These are phyloP conservation scores for Nyssa sinensis DNA, from an alignment of 148 eudicot species.

Conservation along the genomic window DNA sequence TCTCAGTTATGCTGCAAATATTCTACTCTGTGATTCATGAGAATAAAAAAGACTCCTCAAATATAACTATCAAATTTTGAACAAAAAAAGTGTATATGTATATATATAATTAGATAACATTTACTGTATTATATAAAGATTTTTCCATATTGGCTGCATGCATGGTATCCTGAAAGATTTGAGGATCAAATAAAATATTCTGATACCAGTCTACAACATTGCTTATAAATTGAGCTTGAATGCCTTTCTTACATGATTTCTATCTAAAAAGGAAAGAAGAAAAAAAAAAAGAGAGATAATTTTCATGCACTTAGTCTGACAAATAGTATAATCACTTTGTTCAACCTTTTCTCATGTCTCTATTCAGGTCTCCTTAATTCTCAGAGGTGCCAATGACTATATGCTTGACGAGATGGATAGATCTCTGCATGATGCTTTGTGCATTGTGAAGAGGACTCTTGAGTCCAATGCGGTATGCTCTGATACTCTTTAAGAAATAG, in stretches of 20 bases:
- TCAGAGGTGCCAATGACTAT: slow-evolving; percentile 94
- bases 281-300: too few species aligned
- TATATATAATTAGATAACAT: background rate
- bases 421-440: slow-evolving; percentile 92
- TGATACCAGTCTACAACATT: background rate
- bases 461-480: slow-evolving; percentile 78
- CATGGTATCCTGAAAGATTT: background rate
- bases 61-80: too few species aligned
- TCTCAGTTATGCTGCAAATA: background rate
- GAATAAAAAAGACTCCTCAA: too few species aligned
- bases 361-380: slow-evolving; percentile 75
- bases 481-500: background rate
- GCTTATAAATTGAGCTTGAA: background rate
- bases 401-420: slow-evolving; percentile 99
- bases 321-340: background rate
- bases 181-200: background rate
- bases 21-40: background rate
- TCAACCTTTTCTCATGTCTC: slow-evolving; percentile 9
- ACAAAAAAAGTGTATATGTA: too few species aligned
- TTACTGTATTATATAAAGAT: background rate
- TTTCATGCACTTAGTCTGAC: too few species aligned
- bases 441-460: slow-evolving; percentile 94
- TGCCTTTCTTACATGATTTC: background rate
- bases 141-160: background rate
- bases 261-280: too few species aligned